Evolutionary conservation across 192 early-diverging fungal genomes (phyloP), one percentile per base, ranked within the genome.

Genomic region (Mortierella hygrophila): DNA sequence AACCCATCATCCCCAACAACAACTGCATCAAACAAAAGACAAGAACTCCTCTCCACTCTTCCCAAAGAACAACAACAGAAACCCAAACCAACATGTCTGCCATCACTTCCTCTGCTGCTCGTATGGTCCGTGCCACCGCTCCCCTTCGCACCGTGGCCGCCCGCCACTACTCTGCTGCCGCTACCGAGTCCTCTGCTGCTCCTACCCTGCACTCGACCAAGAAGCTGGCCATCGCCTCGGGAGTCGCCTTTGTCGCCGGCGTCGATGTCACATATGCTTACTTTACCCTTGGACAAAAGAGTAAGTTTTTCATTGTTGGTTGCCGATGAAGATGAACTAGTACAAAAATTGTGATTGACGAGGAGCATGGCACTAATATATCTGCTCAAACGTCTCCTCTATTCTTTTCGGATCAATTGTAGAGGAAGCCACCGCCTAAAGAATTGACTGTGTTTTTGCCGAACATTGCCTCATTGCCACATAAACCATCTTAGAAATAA

Each of bases 211-310:
- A 79, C 41, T 78, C 82, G 6, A 83, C 42, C 37, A 42, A 78
- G 18, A 38, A 49, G 26, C 32, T 83, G 21, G 76, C 72, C 38
- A 70, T 74, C n/a, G 76, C 72, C 47, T 74, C 76, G 2, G 72
- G 32, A 9, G 72, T 78, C 6, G 69, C 76, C 1, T 57, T 65
- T 38, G 49, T 70, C 23, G 63, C 69, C 1, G 82, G 82, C 11
- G 76, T 65, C 23, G 82, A 83, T 75, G 72, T 78, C 75, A 83
- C 82, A 65, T 83, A 78, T 18, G 82, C 76, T 38, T 83, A 83
- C 65, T 83, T 83, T 44, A 78, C 76, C 2, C 70, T 63, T 57
- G 55, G 55, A 0, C 55, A 57, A 21, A 76, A 65, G 41, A 63
- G 35, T 18, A 38, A 74, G 52, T 55, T 13, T 44, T 44, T 40